A percentile compares a stretch with the other conserved stretches of the same genome.
These are phyloP conservation scores for Pelagophyceae sp. DNA, from an alignment of 352 stramenopile species.

Conservation along the genomic window DNA sequence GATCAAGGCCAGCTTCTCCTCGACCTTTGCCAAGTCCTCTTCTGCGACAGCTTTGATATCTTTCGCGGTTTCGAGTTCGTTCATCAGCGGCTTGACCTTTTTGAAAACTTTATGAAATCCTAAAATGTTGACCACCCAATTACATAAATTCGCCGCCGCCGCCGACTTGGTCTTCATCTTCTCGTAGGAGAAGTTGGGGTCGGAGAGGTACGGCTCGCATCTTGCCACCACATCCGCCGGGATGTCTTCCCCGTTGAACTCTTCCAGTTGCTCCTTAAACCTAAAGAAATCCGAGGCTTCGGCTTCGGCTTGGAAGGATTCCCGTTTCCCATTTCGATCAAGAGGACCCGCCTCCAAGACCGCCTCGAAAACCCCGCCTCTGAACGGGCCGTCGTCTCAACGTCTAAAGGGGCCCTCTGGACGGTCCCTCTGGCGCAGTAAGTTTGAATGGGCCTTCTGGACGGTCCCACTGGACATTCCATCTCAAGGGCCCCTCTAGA, in stretches of 20 bases:
- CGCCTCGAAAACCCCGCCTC: too few species aligned
- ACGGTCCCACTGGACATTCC: too few species aligned
- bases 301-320: not conserved
- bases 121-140: conserved; percentile 86
- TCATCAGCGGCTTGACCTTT: conserved; percentile 86
- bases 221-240: conserved; percentile 65
- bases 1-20: conserved; percentile 66
- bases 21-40: conserved; percentile 60
- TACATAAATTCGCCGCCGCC: conserved; percentile 74
- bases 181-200: conserved; percentile 80
- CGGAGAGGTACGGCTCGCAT: conserved; percentile 69
- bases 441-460: too few species aligned
- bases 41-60: conserved; percentile 63
- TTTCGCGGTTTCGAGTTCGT: conserved; percentile 67
- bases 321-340: too few species aligned
- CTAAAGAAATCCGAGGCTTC: conserved; percentile 48
- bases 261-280: conserved; percentile 76
- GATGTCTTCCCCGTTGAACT: conserved; percentile 82
- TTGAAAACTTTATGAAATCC: conserved; percentile 80
- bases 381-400: too few species aligned
- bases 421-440: too few species aligned
- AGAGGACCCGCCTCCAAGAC: too few species aligned
- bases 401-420: too few species aligned
- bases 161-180: conserved; percentile 85
- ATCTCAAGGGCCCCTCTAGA: too few species aligned